These are phyloP conservation scores for Nigrospora sphaerica DNA, from an alignment of 2,329 filamentous ascomycete species.

Conservation along the genomic window DNA sequence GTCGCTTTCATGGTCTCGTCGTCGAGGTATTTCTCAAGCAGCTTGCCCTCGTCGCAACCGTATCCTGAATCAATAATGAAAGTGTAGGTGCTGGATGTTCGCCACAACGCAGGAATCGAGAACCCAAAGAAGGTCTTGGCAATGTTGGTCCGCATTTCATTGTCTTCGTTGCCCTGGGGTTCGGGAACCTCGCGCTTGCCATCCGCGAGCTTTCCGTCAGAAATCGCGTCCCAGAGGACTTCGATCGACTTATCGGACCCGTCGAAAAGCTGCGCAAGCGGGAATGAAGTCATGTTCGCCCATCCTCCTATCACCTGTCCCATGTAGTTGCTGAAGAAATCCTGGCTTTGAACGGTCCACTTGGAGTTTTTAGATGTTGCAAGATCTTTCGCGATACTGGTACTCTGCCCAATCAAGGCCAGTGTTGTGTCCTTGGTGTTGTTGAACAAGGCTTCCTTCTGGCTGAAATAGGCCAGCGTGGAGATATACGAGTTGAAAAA, in stretches of 20 bases:
- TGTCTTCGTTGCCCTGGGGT: too few species aligned
- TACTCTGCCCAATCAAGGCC: constrained; percentile 14
- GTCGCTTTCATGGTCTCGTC: constrained; percentile 12
- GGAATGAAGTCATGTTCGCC: constrained; percentile 7
- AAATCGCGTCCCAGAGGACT: constrained; percentile 13
- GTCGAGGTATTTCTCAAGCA: constrained; percentile 13
- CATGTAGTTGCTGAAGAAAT: constrained; percentile 18
- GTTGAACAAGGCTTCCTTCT: constrained; percentile 4
- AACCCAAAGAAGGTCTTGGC: not conserved
- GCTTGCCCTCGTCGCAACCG: constrained; percentile 13
- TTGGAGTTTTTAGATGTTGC: constrained; percentile 3
- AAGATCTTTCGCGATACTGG: constrained; percentile 18
- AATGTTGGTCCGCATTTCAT: constrained; percentile 6
- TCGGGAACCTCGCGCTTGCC: constrained; percentile 3
- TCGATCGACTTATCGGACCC: constrained; percentile 13
- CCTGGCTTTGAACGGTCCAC: constrained; percentile 18
- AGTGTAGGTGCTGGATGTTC: not conserved
- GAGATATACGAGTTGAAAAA: constrained; percentile 20
- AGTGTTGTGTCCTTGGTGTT: constrained; percentile 18
- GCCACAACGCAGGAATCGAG: not conserved
- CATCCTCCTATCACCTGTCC: constrained; percentile 17
- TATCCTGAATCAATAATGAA: constrained; percentile 1
- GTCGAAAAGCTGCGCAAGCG: constrained; percentile 14
- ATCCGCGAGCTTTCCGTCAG: constrained; percentile 19
- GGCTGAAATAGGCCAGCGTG: constrained; percentile 10